Evolutionary conservation across 2,329 filamentous ascomycete genomes (phyloP).

Genomic region (Ophiostoma novo-ulmi): DNA sequence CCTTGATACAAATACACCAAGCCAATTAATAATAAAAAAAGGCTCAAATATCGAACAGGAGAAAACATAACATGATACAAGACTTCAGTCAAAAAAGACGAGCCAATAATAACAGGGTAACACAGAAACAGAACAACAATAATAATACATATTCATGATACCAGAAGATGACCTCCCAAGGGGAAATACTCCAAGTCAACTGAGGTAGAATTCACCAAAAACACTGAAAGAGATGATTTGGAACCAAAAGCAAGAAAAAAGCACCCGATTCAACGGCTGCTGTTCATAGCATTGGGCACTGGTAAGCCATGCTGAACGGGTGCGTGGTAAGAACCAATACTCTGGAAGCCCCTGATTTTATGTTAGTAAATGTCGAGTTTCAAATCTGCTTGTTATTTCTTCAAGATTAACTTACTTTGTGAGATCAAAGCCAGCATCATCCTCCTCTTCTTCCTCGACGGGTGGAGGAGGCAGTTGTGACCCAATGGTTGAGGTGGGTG

Average conservation of each 20-base stretch:
- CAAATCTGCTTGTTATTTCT: not conserved
- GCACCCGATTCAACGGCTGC: conserved; percentile 28
- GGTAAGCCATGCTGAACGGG: conserved; percentile 45
- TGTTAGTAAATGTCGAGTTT: not conserved
- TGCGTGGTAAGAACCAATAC: conserved; percentile 59
- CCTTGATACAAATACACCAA: not conserved
- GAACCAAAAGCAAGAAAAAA: not conserved
- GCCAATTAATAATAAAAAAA: not conserved
- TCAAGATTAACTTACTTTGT: conserved; percentile 46
- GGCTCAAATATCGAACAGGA: not conserved
- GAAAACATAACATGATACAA: not conserved
- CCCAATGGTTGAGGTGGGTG: not conserved
- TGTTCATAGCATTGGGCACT: conserved; percentile 40
- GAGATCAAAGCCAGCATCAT: conserved; percentile 54
- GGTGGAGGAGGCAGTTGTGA: not conserved
- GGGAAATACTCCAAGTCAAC: not conserved
- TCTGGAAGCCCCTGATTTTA: conserved; percentile 54
- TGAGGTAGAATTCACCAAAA: not conserved
- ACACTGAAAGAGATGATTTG: not conserved
- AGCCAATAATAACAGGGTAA: not conserved
- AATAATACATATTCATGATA: not conserved
- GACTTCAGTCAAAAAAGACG: not conserved
- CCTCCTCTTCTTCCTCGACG: conserved; percentile 35
- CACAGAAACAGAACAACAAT: not conserved
- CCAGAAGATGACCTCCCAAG: not conserved